Conservation (phyloP, 1,284 basidiomycete species). For the Ceratobasidium sp. region DNA sequence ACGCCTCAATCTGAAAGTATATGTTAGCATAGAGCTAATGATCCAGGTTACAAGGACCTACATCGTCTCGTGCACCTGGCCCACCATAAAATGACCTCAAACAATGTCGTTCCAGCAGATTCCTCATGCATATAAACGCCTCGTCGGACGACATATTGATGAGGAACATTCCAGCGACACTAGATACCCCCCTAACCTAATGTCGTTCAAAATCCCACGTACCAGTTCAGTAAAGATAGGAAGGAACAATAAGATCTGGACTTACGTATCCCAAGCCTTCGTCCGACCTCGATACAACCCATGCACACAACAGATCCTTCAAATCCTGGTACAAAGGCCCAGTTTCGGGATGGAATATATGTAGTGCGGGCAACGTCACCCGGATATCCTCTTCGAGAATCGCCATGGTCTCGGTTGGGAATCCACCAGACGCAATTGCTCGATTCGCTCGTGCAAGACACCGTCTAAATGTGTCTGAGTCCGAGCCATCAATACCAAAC, state of each 20-base stretch:
- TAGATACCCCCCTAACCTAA: conserved; percentile 47
- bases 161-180: conserved; percentile 86
- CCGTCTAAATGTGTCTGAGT: conserved; percentile 76
- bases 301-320: conserved; percentile 86
- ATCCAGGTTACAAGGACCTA: conserved; percentile 55
- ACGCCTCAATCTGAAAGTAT: conserved; percentile 72
- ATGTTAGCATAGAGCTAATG: conserved; percentile 43
- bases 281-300: conserved; percentile 89
- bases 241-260: too few relatives aligned
- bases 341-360: conserved; percentile 79
- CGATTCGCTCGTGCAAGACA: conserved; percentile 78
- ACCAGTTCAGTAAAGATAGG: conserved; percentile 81
- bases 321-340: conserved; percentile 89
- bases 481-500: conserved; percentile 20
- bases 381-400: conserved; percentile 82
- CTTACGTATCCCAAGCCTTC: conserved; percentile 82
- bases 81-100: conserved; percentile 86
- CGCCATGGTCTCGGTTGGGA: conserved; percentile 73
- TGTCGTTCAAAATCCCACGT: conserved; percentile 52
- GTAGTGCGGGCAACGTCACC: conserved; percentile 83
- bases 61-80: conserved; percentile 73
- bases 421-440: conserved; percentile 72
- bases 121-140: conserved; percentile 87
- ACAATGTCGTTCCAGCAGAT: conserved; percentile 86
- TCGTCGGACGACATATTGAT: conserved; percentile 82